These are phyloP conservation scores for Wickerhamiella domercqiae DNA, from an alignment of 805 yeast species.

Conservation along the genomic window DNA sequence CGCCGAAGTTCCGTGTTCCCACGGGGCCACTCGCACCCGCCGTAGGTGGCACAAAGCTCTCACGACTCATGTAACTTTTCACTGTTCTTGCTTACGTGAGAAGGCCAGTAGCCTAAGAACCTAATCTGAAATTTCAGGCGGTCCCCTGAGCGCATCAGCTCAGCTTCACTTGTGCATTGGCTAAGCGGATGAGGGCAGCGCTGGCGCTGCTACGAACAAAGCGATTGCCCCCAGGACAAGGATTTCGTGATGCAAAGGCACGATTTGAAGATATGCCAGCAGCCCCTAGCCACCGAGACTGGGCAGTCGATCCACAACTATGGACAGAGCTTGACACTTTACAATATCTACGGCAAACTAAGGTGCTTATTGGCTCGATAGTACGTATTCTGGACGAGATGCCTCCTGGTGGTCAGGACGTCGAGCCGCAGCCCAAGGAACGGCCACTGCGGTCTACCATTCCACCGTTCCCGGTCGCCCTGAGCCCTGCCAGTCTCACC, in stretches of 20 bases:
- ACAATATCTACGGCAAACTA: constrained; percentile 10
- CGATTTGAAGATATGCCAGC: not conserved
- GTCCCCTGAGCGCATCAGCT: too few species aligned
- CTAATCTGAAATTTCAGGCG: too few species aligned
- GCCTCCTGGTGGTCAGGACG: not conserved
- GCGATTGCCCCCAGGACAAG: not conserved
- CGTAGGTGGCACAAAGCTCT: constrained; percentile 25
- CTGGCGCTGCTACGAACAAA: not conserved
- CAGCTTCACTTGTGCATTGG: too few species aligned
- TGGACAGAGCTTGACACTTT: constrained; percentile 10
- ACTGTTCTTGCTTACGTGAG: not conserved
- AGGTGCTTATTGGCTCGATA: constrained; percentile 2
- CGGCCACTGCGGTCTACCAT: not conserved
- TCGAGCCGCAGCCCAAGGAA: not conserved
- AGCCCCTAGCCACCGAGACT: not conserved
- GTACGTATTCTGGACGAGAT: constrained; percentile 5
- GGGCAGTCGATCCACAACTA: not conserved
- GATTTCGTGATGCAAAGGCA: not conserved
- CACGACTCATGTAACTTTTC: constrained; percentile 17
- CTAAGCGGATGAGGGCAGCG: not conserved
- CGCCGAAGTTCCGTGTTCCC: constrained; percentile 69
- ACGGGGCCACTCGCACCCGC: constrained; percentile 37
- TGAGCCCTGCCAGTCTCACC: not conserved
- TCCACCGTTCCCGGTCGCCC: constrained; percentile 1
- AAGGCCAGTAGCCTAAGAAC: too few species aligned